Evolutionary conservation across 2,329 filamentous ascomycete species (phyloP).

Genomic region (Blastomyces gilchristii): DNA sequence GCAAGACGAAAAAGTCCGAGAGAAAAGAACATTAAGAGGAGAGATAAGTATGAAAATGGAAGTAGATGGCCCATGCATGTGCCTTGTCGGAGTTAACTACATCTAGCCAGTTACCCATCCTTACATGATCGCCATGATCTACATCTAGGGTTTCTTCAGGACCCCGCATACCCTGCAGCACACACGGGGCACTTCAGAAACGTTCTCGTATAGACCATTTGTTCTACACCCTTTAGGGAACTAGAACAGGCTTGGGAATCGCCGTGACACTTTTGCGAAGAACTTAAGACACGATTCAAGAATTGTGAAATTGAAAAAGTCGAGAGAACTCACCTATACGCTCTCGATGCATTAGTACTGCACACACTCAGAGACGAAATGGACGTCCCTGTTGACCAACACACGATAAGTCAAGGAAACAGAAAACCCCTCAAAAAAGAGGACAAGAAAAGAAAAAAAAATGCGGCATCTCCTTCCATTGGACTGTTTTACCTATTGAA

Average conservation of each 20-base stretch:
- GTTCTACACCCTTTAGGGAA: background rate
- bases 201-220: background rate
- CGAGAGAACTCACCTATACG: background rate
- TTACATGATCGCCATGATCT: background rate
- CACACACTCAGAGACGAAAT: background rate
- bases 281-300: background rate
- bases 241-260: background rate
- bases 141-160: background rate
- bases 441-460: background rate
- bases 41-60: background rate
- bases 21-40: background rate
- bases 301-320: background rate
- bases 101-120: background rate
- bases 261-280: background rate
- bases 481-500: background rate
- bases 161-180: background rate
- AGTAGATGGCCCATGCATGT: background rate
- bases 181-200: background rate
- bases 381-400: background rate
- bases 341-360: background rate
- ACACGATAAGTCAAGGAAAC: background rate
- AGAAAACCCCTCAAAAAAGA: background rate
- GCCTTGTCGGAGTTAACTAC: background rate
- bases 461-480: background rate
- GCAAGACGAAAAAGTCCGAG: background rate